Evolutionary conservation across 768 basidiomycete species (phyloP).

Genomic region (Nevesoporus exiguus): DNA sequence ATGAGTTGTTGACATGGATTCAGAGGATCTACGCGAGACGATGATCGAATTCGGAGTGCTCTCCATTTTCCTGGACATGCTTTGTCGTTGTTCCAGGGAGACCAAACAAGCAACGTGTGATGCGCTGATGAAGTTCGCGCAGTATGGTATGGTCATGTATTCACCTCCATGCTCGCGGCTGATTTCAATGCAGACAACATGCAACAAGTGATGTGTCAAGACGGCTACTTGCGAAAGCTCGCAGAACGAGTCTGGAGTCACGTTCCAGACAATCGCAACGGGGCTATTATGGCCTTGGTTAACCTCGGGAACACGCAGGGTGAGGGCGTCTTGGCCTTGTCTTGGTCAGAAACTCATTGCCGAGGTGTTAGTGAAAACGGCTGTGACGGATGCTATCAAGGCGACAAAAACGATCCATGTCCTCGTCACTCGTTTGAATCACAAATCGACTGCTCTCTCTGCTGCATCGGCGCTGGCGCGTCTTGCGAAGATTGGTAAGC

Average conservation of each 20-base stretch:
- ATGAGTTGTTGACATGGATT: background rate
- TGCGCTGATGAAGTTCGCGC: slow-evolving; percentile 15
- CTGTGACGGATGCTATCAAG: slow-evolving; percentile 16
- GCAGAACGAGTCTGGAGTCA: slow-evolving; percentile 15
- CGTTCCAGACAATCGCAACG: slow-evolving; percentile 8
- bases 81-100: slow-evolving; percentile 20
- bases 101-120: slow-evolving; percentile 13
- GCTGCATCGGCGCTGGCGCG: slow-evolving; percentile 19
- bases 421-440: slow-evolving; percentile 16
- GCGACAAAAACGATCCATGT: slow-evolving; percentile 10
- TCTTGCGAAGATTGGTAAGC: slow-evolving; percentile 21
- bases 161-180: background rate
- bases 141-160: slow-evolving; percentile 13
- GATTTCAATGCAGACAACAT: slow-evolving; percentile 9
- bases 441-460: slow-evolving; percentile 16
- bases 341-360: background rate
- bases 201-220: background rate
- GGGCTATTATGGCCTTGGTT: slow-evolving; percentile 18
- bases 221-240: slow-evolving; percentile 9
- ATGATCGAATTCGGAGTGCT: slow-evolving; percentile 18
- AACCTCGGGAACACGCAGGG: slow-evolving; percentile 13
- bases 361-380: background rate
- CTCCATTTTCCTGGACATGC: slow-evolving; percentile 16
- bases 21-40: slow-evolving; percentile 20
- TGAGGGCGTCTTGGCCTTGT: background rate